A percentile compares a stretch with the other conserved stretches of the same genome.
Evolutionary conservation across 176 grass and related monocot genomes (phyloP).

Genomic region (Tuctoria greenei): DNA sequence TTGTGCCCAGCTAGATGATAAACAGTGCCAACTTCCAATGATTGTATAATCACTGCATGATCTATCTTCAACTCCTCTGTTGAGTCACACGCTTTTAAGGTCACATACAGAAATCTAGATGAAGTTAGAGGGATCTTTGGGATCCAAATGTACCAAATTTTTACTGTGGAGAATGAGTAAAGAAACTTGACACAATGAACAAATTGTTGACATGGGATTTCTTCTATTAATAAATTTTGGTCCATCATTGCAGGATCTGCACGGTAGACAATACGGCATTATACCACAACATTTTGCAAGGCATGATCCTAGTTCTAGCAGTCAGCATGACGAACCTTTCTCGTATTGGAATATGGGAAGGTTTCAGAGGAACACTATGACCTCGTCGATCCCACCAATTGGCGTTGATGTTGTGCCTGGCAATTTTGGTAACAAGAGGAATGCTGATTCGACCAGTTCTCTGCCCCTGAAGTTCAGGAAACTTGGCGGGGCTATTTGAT

Average conservation of each 20-base stretch:
- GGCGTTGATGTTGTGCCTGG: too few relatives aligned
- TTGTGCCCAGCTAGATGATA: neutral
- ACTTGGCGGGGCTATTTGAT: too few relatives aligned
- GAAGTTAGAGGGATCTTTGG: neutral
- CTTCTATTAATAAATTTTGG: neutral
- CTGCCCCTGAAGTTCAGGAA: too few relatives aligned
- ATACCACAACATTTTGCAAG: constrained; percentile 35
- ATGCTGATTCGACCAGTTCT: too few relatives aligned
- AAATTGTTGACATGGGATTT: neutral
- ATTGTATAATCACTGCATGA: neutral
- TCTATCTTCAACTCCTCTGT: constrained; percentile 13
- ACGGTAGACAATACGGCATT: constrained; percentile 30
- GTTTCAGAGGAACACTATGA: too few relatives aligned
- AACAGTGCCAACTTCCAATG: neutral
- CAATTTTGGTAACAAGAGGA: too few relatives aligned
- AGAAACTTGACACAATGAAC: constrained; percentile 6
- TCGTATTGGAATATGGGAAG: constrained; percentile 36
- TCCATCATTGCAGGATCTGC: constrained; percentile 38
- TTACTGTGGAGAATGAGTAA: neutral
- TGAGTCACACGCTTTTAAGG: neutral
- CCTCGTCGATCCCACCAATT: too few relatives aligned
- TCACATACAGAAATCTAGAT: too few relatives aligned
- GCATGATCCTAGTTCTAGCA: constrained; percentile 35
- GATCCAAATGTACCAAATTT: neutral
- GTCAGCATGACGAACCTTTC: constrained; percentile 58